A percentile compares a stretch with the other conserved stretches of the same genome.
Conservation (phyloP, 352 stramenopile species). For the Pythium guiyangense region DNA sequence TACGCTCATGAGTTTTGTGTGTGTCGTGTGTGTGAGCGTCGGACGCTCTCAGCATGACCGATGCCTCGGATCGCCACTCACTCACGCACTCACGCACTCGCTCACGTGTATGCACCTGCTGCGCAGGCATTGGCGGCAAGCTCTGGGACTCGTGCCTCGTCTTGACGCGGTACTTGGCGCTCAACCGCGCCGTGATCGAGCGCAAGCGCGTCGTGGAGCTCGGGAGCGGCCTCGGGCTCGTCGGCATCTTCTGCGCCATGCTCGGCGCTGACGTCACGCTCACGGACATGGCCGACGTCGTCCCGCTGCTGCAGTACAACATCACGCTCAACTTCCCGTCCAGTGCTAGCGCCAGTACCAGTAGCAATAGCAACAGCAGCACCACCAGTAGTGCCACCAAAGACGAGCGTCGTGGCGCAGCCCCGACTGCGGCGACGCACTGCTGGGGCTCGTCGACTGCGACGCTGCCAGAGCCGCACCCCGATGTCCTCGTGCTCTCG, state of each 20-base stretch:
- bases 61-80: too few relatives aligned
- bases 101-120: too few relatives aligned
- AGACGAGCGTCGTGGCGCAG: slow-evolving; percentile 1
- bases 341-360: too few relatives aligned
- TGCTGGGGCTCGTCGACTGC: slow-evolving; percentile 48
- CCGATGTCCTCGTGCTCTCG: slow-evolving; percentile 72
- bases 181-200: slow-evolving; percentile 29
- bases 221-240: too few relatives aligned
- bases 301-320: slow-evolving; percentile 75
- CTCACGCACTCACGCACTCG: too few relatives aligned
- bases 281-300: slow-evolving; percentile 74
- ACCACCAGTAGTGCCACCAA: not conserved
- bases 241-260: too few relatives aligned
- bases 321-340: slow-evolving; percentile 54
- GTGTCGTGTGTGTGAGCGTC: too few relatives aligned
- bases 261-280: slow-evolving; percentile 57
- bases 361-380: too few relatives aligned
- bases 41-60: too few relatives aligned
- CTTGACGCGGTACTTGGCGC: slow-evolving; percentile 54
- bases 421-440: slow-evolving; percentile 30
- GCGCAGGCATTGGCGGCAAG: slow-evolving; percentile 61
- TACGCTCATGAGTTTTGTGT: too few relatives aligned
- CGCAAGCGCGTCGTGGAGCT: too few relatives aligned
- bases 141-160: slow-evolving; percentile 82
- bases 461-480: slow-evolving; percentile 24